Evolutionary conservation across 1,139 yeast species (phyloP), one percentile per base, ranked within the genome.

Genomic region (Suhomyces bokatorum): DNA sequence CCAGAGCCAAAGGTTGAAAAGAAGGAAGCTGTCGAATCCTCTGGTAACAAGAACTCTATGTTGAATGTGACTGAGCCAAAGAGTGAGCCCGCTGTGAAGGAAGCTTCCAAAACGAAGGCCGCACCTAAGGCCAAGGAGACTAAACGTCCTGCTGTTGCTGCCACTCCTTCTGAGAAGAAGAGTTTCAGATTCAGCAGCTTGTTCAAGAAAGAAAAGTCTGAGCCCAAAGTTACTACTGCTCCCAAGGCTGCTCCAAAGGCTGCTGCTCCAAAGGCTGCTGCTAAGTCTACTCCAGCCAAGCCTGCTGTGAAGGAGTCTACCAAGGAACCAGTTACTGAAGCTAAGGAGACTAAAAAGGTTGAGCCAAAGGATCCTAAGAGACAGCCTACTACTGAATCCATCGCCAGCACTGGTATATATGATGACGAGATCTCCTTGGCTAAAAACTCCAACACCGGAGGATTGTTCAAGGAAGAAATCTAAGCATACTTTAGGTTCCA

Each of bases 401-500:
- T 38, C n/a, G 42, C 46, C 22, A 52, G 44, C 37, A 43, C 50
- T 34, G 48, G 39, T 11, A 51, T 55, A 31, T 56, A 47, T 32
- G 65, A 57, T 33, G 72, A 69, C 37, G 73, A 67, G 22, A 56
- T 64, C 36, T 64, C 71, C 6, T 59, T 69, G 31, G 61, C 59
- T 37, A 46, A 43, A 16, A 37, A 33, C 22, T 48, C 60, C 40
- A 61, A 62, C 42, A 55, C 64, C 47, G 73, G 74, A 29, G 77
- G 78, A 2, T 55, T 73, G 34, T 73, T 73, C 55, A 73, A 70
- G 52, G 78, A 73, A 55, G 78, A 73, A 53, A 69, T 73, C 50
- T 72, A 58, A 45, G 30, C 32, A 14, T 32, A 17, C 28, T 24
- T 12, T 22, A 14, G 8, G n/a, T 28, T 39, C 31, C 17, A 36